These are phyloP conservation scores for Phytophthora citrophthora DNA, from an alignment of 352 stramenopile genomes.

Conservation along the genomic window DNA sequence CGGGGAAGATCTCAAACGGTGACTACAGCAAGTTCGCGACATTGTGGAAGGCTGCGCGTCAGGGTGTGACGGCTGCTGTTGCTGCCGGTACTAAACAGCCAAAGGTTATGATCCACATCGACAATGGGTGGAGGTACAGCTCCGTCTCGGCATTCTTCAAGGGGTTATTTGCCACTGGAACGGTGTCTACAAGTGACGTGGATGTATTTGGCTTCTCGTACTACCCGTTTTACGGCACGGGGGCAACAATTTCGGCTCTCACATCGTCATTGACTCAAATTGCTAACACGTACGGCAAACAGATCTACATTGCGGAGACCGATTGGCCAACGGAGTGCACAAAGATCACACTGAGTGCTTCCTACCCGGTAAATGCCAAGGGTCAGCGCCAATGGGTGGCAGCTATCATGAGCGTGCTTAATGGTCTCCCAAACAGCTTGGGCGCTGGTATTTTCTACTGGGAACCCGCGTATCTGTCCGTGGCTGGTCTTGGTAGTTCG, in stretches of 20 bases:
- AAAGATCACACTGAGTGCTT: constrained; percentile 30
- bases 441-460: constrained; percentile 44
- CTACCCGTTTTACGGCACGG: constrained; percentile 44
- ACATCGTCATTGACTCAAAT: constrained; percentile 34
- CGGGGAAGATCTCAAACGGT: constrained; percentile 27
- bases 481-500: constrained; percentile 29
- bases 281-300: constrained; percentile 37
- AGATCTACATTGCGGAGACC: constrained; percentile 39
- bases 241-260: constrained; percentile 36
- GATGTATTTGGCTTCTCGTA: constrained; percentile 46
- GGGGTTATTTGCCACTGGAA: constrained; percentile 36
- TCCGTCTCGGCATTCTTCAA: constrained; percentile 37
- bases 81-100: constrained; percentile 30
- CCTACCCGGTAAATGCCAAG: constrained; percentile 28
- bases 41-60: constrained; percentile 35
- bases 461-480: constrained; percentile 35
- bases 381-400: constrained; percentile 35
- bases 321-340: constrained; percentile 40
- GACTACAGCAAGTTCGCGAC: constrained; percentile 37
- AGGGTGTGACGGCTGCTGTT: constrained; percentile 39
- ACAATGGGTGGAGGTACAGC: constrained; percentile 42
- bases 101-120: constrained; percentile 46
- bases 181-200: constrained; percentile 34
- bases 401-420: constrained; percentile 32
- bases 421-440: constrained; percentile 26